Evolutionary conservation across 257 asterid genomes (phyloP), one percentile per base, ranked within the genome.

Genomic region (Solanum verrucosum): DNA sequence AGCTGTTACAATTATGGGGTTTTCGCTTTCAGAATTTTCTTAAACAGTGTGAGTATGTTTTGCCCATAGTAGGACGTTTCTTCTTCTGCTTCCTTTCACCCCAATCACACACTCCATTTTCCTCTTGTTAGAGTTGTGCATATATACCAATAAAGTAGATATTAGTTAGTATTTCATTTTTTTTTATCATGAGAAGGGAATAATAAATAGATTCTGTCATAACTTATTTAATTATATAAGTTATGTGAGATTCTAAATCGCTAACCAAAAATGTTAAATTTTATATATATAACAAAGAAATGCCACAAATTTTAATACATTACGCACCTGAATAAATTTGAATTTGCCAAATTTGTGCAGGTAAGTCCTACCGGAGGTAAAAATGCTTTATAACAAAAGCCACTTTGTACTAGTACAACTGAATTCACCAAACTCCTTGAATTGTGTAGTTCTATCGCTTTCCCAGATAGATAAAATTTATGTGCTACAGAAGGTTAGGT

Each of bases 1-100:
- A 89, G 91, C 91, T 90, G 91, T 87, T 84, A 31, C 73, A 75
- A 84, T 67, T 67, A 74, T 31, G 88, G 89, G 84, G 87, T 81
- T 85, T 89, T 73, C 79, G 38, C 56, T 72, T 84, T 87, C 87
- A 81, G 42, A 73, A 33, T 86, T 72, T 42, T 86, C 46, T 37
- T 44, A 21, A 67, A 40, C 65, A 68, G 67, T 85, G 87, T 68
- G 67, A 42, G 52, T 77, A 40, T 46, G 40, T 84, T 81, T 86
- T 88, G 83, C 89, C 77, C 89, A 83, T 52, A 16, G 13, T 70
- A 70, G 63, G 37, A 38, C 82, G 67, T 90, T 87, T 90, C 92
- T 88, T 90, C 82, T 70, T 60, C 60, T 49, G 81, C 71, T 90
- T 90, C 87, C 73, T 75, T 88, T 83, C 67, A 56, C 67, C 67